These are phyloP conservation scores for Yarrowia yakushimensis DNA, from an alignment of 805 yeast species.

Conservation along the genomic window DNA sequence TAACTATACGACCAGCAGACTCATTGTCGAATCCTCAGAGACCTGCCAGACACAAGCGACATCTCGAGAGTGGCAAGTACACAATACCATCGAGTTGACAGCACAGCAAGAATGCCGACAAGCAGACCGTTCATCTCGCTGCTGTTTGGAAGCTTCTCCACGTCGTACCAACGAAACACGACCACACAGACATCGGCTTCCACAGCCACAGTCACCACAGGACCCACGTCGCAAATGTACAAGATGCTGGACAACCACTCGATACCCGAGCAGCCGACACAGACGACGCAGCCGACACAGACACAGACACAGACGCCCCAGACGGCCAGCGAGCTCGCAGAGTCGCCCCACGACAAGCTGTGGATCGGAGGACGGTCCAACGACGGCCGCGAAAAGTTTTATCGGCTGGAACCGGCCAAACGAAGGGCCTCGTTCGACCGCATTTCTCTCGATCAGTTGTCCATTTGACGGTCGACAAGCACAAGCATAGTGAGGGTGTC, in stretches of 20 bases:
- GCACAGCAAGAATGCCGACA: no score
- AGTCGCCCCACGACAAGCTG: slow-evolving; percentile 31
- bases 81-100: no score
- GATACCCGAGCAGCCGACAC: not conserved
- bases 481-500: not conserved
- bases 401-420: slow-evolving; percentile 31
- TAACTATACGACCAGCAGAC: slow-evolving; percentile 8
- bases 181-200: slow-evolving; percentile 3
- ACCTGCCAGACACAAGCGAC: no score
- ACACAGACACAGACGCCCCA: not conserved
- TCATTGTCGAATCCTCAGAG: no score
- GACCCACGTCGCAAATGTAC: slow-evolving; percentile 9
- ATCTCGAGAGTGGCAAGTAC: no score
- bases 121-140: slow-evolving; percentile 23
- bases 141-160: slow-evolving; percentile 18
- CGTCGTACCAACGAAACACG: slow-evolving; percentile 20
- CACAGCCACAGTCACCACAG: slow-evolving; percentile 12
- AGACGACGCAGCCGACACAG: not conserved
- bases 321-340: not conserved
- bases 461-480: not conserved
- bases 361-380: slow-evolving; percentile 36
- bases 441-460: slow-evolving; percentile 30
- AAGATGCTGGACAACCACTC: slow-evolving; percentile 17
- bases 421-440: slow-evolving; percentile 31
- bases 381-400: slow-evolving; percentile 34